phyloP scores from a whole-genome alignment of 2,329 filamentous ascomycete genomes.

The Cytospora mali region DNA sequence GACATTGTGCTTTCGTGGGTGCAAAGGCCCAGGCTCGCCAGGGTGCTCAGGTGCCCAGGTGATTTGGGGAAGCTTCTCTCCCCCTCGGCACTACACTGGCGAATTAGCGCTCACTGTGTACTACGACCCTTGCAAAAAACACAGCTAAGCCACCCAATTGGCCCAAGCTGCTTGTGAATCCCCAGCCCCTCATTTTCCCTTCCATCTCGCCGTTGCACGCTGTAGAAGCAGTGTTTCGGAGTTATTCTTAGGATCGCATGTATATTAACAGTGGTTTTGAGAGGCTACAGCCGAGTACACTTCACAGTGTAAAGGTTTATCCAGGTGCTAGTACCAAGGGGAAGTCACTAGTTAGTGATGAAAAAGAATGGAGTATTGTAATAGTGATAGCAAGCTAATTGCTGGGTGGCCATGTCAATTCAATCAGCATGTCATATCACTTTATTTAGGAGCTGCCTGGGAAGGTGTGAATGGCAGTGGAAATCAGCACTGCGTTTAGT shows the following conservation, averaged over 20 bases:
- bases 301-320: background rate
- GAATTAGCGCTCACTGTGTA: slow-evolving; percentile 12
- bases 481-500: background rate
- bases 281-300: background rate
- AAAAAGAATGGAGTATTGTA: too few species aligned
- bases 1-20: too few species aligned
- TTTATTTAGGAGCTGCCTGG: background rate
- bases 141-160: slow-evolving; percentile 15
- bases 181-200: slow-evolving; percentile 22
- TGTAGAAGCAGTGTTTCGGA: slow-evolving; percentile 13
- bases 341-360: too few species aligned
- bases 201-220: slow-evolving; percentile 10
- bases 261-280: background rate
- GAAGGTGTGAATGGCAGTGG: background rate
- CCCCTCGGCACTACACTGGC: background rate
- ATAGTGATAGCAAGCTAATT: background rate
- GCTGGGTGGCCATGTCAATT: background rate
- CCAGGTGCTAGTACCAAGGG: too few species aligned
- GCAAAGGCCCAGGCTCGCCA: background rate
- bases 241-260: background rate
- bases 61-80: background rate
- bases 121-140: slow-evolving; percentile 14
- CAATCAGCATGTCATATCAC: background rate
- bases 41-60: too few species aligned
- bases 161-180: slow-evolving; percentile 19